These are phyloP conservation scores for Lipomyces yarrowii DNA, from an alignment of 1,139 yeast species.

Conservation along the genomic window DNA sequence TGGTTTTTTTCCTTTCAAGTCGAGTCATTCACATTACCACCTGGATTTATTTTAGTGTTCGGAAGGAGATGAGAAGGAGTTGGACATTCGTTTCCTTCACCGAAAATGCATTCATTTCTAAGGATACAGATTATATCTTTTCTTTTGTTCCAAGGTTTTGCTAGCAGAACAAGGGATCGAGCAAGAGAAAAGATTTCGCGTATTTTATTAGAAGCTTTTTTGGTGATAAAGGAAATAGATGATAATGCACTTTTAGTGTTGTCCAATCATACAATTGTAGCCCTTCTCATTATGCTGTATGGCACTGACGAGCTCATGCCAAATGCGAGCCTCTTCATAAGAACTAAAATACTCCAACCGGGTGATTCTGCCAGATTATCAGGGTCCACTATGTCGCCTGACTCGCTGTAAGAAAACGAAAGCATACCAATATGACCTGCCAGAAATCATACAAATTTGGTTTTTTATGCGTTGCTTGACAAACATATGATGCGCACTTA, in stretches of 20 bases:
- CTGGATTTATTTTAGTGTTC: background rate
- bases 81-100: background rate
- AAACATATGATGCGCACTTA: background rate
- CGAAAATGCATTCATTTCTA: background rate
- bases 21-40: background rate
- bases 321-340: background rate
- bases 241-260: background rate
- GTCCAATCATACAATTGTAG: background rate
- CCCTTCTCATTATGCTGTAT: background rate
- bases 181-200: background rate
- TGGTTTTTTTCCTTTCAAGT: background rate
- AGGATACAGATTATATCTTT: background rate
- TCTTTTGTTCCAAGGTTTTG: background rate
- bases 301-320: background rate
- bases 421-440: background rate
- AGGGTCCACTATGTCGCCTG: background rate
- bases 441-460: background rate
- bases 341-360: background rate
- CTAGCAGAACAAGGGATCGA: background rate
- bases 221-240: background rate
- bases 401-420: background rate
- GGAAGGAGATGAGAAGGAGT: slow-evolving; percentile 5
- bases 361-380: background rate
- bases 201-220: background rate
- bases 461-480: background rate